phyloP scores from a whole-genome alignment of 176 grass and related monocot species.

The Puccinellia tenuiflora region DNA sequence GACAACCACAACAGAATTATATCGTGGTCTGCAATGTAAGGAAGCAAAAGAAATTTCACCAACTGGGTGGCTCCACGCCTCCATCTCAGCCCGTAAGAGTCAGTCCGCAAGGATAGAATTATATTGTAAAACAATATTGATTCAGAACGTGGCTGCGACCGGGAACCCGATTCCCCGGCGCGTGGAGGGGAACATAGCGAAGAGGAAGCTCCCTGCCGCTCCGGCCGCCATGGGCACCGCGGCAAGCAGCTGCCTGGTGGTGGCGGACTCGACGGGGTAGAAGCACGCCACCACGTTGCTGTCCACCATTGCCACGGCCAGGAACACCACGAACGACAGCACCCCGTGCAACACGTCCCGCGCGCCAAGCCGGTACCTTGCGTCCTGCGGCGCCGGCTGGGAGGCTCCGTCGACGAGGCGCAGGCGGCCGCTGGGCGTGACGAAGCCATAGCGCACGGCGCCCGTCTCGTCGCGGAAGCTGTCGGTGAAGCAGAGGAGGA shows the following conservation, averaged over 20 bases:
- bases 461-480: slow-evolving; percentile 60
- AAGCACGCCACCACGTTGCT: slow-evolving; percentile 56
- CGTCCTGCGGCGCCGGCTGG: not conserved
- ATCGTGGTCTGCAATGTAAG: too few relatives aligned
- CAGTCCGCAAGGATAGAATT: too few relatives aligned
- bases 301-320: slow-evolving; percentile 50
- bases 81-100: too few relatives aligned
- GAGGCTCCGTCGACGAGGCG: slow-evolving; percentile 12
- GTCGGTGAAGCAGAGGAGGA: slow-evolving; percentile 79
- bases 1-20: too few relatives aligned
- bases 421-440: slow-evolving; percentile 37
- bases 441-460: slow-evolving; percentile 41
- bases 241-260: slow-evolving; percentile 29
- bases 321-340: slow-evolving; percentile 51
- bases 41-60: too few relatives aligned
- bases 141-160: not conserved
- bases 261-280: slow-evolving; percentile 36
- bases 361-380: slow-evolving; percentile 16
- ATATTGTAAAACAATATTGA: not conserved
- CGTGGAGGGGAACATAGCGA: slow-evolving; percentile 57
- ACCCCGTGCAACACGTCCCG: slow-evolving; percentile 45
- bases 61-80: too few relatives aligned
- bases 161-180: slow-evolving; percentile 54
- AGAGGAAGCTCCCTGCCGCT: slow-evolving; percentile 39
- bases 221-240: slow-evolving; percentile 40